Conservation (phyloP, 1,284 basidiomycete genomes). For the Rhodotorula sp. region DNA sequence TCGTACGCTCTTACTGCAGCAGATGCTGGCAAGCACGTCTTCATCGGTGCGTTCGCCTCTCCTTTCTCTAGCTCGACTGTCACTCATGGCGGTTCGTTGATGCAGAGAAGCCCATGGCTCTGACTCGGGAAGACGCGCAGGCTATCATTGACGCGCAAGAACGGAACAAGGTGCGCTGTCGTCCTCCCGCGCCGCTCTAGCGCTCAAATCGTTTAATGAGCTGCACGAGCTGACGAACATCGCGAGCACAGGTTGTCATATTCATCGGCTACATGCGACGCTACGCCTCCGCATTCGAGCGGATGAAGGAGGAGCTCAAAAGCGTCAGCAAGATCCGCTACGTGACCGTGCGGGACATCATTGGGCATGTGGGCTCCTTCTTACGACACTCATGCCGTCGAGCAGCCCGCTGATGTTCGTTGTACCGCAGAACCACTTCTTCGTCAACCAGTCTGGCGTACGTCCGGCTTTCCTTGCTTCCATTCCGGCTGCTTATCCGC, state of each 20-base stretch:
- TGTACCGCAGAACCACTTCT: conserved; percentile 48
- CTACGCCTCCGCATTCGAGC: conserved; percentile 49
- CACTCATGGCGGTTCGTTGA: no score
- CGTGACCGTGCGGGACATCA: conserved; percentile 51
- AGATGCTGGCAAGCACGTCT: conserved; percentile 45
- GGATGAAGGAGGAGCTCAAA: conserved; percentile 48
- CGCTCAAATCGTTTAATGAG: background rate
- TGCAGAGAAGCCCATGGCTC: conserved; percentile 48
- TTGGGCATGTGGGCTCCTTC: conserved; percentile 47
- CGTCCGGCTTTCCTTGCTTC: no score
- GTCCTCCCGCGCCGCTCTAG: no score
- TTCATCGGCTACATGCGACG: conserved; percentile 52
- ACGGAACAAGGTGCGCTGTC: conserved; percentile 31
- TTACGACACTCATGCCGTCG: background rate
- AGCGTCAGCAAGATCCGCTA: conserved; percentile 47
- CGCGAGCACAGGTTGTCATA: conserved; percentile 30
- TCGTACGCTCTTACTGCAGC: conserved; percentile 34
- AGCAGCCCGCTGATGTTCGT: background rate
- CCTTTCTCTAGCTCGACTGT: no score
- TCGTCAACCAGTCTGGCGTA: conserved; percentile 47
- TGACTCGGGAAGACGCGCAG: conserved; percentile 45
- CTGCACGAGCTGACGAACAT: background rate
- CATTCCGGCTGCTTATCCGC: no score
- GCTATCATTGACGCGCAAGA: conserved; percentile 45
- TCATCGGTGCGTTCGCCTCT: conserved; percentile 39